Percentiles rank a stretch among this genome's conserved stretches.
Evolutionary conservation across 306 rosid genomes (phyloP).

Genomic region (Oxytropis ochrocephala): DNA sequence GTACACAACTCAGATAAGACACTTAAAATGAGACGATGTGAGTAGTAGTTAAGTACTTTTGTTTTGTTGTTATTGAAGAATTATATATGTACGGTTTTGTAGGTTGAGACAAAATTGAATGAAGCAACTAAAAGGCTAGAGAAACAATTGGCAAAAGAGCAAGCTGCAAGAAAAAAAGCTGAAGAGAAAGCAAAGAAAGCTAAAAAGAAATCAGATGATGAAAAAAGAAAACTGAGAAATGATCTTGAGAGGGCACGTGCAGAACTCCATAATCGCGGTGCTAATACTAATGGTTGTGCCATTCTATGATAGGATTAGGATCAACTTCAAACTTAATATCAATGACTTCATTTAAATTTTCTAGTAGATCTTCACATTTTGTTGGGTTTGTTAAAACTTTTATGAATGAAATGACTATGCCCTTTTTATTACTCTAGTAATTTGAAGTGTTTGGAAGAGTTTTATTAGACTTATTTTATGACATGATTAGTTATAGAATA

Average conservation of each 20-base stretch:
- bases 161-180: constrained; percentile 60
- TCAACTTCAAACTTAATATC: not conserved
- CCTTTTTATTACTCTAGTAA: not conserved
- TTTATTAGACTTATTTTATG: not conserved
- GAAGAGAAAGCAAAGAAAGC: constrained; percentile 53
- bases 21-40: not conserved
- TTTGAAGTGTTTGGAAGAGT: not conserved
- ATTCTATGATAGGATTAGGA: constrained; percentile 38
- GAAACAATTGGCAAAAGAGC: constrained; percentile 69
- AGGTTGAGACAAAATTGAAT: constrained; percentile 68
- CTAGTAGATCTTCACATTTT: not conserved
- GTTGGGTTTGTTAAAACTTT: not conserved
- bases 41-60: not conserved
- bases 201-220: constrained; percentile 52
- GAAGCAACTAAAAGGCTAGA: constrained; percentile 64
- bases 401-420: not conserved
- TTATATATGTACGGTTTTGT: constrained; percentile 7
- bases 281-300: constrained; percentile 36
- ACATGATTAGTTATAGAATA: too few species aligned
- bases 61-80: not conserved
- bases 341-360: not conserved
- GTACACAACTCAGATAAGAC: too few species aligned
- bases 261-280: constrained; percentile 60
- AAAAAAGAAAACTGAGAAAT: constrained; percentile 56
- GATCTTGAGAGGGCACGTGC: constrained; percentile 65